Conservation (phyloP, 1,139 yeast genomes). For the Dujonia santamariae region DNA sequence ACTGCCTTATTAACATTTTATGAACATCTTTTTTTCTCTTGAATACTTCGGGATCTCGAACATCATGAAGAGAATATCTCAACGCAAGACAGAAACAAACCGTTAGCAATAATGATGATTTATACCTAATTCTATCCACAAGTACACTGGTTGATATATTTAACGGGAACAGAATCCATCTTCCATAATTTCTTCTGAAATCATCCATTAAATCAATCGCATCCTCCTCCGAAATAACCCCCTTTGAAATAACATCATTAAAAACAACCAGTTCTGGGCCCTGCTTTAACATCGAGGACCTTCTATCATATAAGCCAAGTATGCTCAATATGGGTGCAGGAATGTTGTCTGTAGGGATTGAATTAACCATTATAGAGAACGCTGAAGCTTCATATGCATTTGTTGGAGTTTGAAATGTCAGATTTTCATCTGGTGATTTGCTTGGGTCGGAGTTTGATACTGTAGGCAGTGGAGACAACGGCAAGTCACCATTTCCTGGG, state of each 20-base stretch:
- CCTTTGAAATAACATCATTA: slow-evolving; percentile 46
- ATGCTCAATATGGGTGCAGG: slow-evolving; percentile 47
- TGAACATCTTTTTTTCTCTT: slow-evolving; percentile 19
- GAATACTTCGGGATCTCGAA: slow-evolving; percentile 14
- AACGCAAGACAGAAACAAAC: slow-evolving; percentile 63
- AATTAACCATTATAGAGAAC: slow-evolving; percentile 41
- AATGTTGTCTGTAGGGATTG: slow-evolving; percentile 24
- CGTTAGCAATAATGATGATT: slow-evolving; percentile 63
- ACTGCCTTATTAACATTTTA: slow-evolving; percentile 25
- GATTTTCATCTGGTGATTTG: slow-evolving; percentile 10
- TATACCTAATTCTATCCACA: slow-evolving; percentile 47
- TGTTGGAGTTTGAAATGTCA: slow-evolving; percentile 39
- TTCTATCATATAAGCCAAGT: slow-evolving; percentile 8
- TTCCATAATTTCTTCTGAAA: slow-evolving; percentile 66
- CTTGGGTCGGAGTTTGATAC: slow-evolving; percentile 1
- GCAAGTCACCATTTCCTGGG: no score
- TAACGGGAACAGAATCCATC: slow-evolving; percentile 77
- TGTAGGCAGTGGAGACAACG: no score
- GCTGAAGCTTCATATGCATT: slow-evolving; percentile 48
- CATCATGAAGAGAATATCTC: slow-evolving; percentile 38
- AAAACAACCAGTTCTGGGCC: slow-evolving; percentile 4
- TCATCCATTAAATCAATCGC: slow-evolving; percentile 50
- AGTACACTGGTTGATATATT: slow-evolving; percentile 47
- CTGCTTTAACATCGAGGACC: slow-evolving; percentile 6
- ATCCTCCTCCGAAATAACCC: slow-evolving; percentile 49